phyloP scores from a whole-genome alignment of 2,329 filamentous ascomycete genomes.

The Fusarium euwallaceae region DNA sequence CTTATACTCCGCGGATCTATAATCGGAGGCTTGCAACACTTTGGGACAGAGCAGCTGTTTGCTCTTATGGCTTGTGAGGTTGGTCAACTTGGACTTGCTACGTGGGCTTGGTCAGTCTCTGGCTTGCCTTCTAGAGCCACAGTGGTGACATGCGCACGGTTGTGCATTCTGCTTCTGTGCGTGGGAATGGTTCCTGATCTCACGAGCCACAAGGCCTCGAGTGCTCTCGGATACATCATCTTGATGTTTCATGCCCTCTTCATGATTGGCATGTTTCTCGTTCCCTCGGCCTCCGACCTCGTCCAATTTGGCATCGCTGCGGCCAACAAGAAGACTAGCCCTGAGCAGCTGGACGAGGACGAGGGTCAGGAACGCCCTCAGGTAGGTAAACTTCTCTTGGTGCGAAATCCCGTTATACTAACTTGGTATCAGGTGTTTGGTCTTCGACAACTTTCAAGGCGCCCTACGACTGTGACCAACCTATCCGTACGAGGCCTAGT shows the following conservation, averaged over 20 bases:
- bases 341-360: neutral
- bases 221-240: slow-evolving; percentile 78
- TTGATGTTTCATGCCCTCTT: slow-evolving; percentile 75
- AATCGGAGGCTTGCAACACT: slow-evolving; percentile 34
- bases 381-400: slow-evolving; percentile 5
- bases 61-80: slow-evolving; percentile 32
- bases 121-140: slow-evolving; percentile 13
- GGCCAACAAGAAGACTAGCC: neutral
- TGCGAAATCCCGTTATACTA: slow-evolving; percentile 62
- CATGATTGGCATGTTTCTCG: slow-evolving; percentile 35
- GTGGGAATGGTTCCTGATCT: slow-evolving; percentile 71
- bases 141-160: slow-evolving; percentile 7
- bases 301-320: neutral
- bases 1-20: slow-evolving; percentile 29
- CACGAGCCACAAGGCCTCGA: slow-evolving; percentile 70
- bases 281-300: slow-evolving; percentile 29
- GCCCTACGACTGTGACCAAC: slow-evolving; percentile 39
- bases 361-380: slow-evolving; percentile 26
- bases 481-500: slow-evolving; percentile 13
- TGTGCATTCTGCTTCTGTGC: slow-evolving; percentile 37
- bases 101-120: slow-evolving; percentile 73
- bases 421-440: slow-evolving; percentile 62
- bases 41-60: slow-evolving; percentile 26
- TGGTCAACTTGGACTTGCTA: slow-evolving; percentile 22
- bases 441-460: slow-evolving; percentile 47